Conservation (phyloP, 2,329 filamentous ascomycete species). For the Colletotrichum coccodes region DNA sequence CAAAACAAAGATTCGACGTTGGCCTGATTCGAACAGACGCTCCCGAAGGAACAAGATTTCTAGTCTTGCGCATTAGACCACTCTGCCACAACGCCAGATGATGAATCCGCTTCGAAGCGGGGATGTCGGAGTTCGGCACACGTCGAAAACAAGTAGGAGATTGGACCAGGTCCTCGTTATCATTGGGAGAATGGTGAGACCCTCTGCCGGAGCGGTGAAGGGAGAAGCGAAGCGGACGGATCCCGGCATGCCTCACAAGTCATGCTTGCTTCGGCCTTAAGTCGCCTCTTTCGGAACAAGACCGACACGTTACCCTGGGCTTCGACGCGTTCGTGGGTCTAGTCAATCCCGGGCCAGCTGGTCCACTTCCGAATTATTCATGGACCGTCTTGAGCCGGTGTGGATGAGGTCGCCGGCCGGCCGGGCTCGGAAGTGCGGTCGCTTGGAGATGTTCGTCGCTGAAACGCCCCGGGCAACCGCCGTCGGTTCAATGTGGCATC, state of each 20-base stretch:
- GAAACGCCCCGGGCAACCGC: neutral
- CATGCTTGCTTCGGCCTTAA: neutral
- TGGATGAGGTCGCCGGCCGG: neutral
- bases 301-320: neutral
- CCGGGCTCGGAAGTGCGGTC: neutral
- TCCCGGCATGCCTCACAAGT: neutral
- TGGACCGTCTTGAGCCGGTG: neutral
- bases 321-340: neutral
- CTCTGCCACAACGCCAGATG: conserved; percentile 31
- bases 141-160: neutral
- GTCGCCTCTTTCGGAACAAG: neutral
- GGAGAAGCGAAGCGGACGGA: neutral
- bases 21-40: conserved; percentile 34
- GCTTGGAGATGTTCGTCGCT: neutral
- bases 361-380: neutral
- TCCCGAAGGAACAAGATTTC: conserved; percentile 34
- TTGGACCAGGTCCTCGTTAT: neutral
- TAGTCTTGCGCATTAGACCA: conserved; percentile 34
- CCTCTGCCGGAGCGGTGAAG: neutral
- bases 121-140: fast-evolving
- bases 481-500: neutral
- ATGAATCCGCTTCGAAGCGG: neutral
- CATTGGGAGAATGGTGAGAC: neutral
- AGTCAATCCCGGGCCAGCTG: neutral
- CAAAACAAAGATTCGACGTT: conserved; percentile 24